These are phyloP conservation scores for Coelastrella sp. DNA, from an alignment of 139 green algal species.

Conservation along the genomic window DNA sequence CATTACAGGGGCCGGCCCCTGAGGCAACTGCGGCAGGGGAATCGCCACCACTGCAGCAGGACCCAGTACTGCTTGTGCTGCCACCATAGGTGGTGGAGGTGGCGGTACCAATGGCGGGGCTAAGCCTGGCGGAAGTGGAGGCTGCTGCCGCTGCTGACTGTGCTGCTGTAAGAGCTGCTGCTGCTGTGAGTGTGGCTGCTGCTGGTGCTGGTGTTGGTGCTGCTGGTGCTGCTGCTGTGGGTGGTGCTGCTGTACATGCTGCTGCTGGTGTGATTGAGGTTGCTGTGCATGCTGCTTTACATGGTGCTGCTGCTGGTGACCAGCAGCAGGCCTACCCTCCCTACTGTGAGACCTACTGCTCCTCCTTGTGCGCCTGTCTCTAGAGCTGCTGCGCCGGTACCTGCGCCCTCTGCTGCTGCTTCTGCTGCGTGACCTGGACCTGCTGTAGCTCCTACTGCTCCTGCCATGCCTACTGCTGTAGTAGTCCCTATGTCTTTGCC, in stretches of 20 bases:
- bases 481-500: background rate
- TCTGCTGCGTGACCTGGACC: background rate
- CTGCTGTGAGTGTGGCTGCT: too few relatives aligned
- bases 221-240: too few relatives aligned
- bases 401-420: too few relatives aligned
- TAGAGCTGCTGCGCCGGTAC: background rate
- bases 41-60: too few relatives aligned
- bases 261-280: too few relatives aligned
- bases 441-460: background rate
- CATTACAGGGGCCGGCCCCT: background rate
- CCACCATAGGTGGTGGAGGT: background rate
- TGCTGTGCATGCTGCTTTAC: background rate
- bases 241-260: too few relatives aligned
- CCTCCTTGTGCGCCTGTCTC: background rate
- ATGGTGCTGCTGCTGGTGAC: background rate
- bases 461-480: slow-evolving; percentile 8
- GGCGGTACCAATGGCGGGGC: background rate
- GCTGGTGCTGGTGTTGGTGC: too few relatives aligned
- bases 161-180: background rate
- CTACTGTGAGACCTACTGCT: background rate
- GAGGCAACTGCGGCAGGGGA: background rate
- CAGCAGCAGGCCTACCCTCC: background rate
- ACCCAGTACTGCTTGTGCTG: too few relatives aligned
- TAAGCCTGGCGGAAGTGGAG: too few relatives aligned
- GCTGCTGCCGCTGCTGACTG: too few relatives aligned